Evolutionary conservation across 2,329 filamentous ascomycete species (phyloP), one percentile per base, ranked within the genome.

Genomic region (Metarhizium robertsii): DNA sequence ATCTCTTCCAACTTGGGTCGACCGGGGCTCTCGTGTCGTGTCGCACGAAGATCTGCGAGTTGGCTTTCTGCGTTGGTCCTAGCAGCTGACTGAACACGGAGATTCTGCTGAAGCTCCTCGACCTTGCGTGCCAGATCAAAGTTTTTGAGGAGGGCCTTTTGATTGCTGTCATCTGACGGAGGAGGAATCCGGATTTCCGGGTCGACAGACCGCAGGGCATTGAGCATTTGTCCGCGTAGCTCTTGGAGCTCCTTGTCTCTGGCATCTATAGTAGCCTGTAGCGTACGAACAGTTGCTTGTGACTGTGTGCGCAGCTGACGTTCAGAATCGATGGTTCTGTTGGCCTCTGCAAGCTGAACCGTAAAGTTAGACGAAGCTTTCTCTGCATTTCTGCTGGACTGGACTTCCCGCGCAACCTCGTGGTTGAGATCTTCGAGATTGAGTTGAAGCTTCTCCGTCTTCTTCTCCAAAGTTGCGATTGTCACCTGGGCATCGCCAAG

Each of bases 341-440:
- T 95, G 14, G 85, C 85, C 68, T 97, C 94, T 8, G 91, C 90
- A 32, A 97, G 78, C 67, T 97, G 91, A 25, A 88, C 83, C 6
- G 86, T 89, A 57, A 87, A 81, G 40, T 84, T 87, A 0, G 90
- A 95, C 18, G 90, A 86, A 25, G 85, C 81, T 69, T 96, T 95
- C 71, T 97, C 92, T 4, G 92, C 92, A 67, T 88, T 94, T 57
- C 92, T 85, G 65, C 86, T 94, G 20, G 85, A 84, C 73, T 96
- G 95, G 66, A 92, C 90, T 71, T 96, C 92, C 34, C 91, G 82
- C 52, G 88, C 88, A 54, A 96, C 81, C 69, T 97, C 91, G 63
- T 97, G 92, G 62, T 90, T 95, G 40, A 96, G 77, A 68, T 99
- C 92, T 68, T 99, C 92, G 8, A 97, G 73, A 64, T 81, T 91